Evolutionary conservation across 2,329 filamentous ascomycete species (phyloP).

Genomic region (Pyricularia grisea): DNA sequence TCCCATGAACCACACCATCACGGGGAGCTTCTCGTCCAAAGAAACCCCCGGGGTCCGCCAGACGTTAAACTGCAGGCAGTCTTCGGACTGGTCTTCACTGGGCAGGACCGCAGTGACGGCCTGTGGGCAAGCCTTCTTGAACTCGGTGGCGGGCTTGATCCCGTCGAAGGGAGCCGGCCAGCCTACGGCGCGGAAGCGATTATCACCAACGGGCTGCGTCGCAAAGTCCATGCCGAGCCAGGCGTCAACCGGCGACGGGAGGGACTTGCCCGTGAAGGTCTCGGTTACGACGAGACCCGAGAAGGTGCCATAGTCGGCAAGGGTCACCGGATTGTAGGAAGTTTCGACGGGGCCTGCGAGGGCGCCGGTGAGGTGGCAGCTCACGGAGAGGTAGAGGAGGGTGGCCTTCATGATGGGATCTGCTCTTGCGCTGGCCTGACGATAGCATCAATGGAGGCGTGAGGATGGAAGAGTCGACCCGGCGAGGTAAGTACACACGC

Average conservation of each 20-base stretch:
- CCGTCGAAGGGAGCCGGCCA: not conserved
- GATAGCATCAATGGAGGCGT: not conserved
- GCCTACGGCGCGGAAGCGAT: not conserved
- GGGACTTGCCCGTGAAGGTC: not conserved
- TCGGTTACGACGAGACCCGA: not conserved
- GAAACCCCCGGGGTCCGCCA: not conserved
- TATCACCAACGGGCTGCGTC: not conserved
- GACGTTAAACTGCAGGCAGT: conserved; percentile 2
- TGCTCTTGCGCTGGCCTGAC: not conserved
- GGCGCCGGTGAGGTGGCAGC: not conserved
- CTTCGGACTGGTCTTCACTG: not conserved
- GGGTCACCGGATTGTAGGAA: not conserved
- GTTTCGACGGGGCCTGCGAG: not conserved
- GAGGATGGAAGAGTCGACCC: not conserved
- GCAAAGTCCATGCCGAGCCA: conserved; percentile 5
- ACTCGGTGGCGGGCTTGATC: not conserved
- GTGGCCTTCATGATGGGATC: not conserved
- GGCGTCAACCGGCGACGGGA: conserved; percentile 3
- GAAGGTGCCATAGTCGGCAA: not conserved
- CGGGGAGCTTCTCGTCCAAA: not conserved
- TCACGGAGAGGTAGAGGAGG: not conserved
- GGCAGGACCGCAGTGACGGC: not conserved
- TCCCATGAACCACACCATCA: not conserved
- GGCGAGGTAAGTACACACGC: not conserved
- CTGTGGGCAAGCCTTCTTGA: not conserved